phyloP scores from a whole-genome alignment of 768 basidiomycete species.

The Hygrophorus pudorinus region DNA sequence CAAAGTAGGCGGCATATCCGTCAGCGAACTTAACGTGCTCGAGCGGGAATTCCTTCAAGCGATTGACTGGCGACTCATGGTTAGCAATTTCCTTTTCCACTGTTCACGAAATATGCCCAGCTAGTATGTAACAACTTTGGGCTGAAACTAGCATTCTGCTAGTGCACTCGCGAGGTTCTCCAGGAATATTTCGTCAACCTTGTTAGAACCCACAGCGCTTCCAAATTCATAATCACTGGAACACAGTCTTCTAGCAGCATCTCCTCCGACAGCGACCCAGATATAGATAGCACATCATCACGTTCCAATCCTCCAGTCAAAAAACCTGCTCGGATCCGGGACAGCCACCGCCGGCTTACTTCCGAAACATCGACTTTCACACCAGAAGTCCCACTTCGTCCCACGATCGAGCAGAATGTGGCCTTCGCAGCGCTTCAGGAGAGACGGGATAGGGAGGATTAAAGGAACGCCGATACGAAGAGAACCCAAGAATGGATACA shows the following conservation, averaged over 20 bases:
- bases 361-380: conserved; percentile 27
- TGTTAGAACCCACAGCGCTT: conserved; percentile 71
- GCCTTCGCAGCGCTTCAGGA: conserved; percentile 64
- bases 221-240: conserved; percentile 43
- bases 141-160: conserved; percentile 19
- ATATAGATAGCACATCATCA: conserved; percentile 41
- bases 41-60: conserved; percentile 88
- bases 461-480: no score
- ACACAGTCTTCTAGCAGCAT: conserved; percentile 26
- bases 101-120: not conserved
- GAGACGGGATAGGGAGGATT: conserved; percentile 23
- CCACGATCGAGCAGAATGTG: conserved; percentile 79
- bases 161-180: conserved; percentile 87
- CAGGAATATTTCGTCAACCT: conserved; percentile 94
- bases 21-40: conserved; percentile 85
- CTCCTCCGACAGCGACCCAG: conserved; percentile 49
- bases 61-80: conserved; percentile 93
- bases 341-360: conserved; percentile 17
- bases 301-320: conserved; percentile 41
- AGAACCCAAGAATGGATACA: no score
- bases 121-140: conserved; percentile 12
- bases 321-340: conserved; percentile 13
- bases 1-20: conserved; percentile 89
- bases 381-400: conserved; percentile 39
- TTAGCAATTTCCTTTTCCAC: conserved; percentile 40